Base-by-base conservation (phyloP, 1,284 basidiomycete genomes). In the Takashimella tepidaria region DNA sequence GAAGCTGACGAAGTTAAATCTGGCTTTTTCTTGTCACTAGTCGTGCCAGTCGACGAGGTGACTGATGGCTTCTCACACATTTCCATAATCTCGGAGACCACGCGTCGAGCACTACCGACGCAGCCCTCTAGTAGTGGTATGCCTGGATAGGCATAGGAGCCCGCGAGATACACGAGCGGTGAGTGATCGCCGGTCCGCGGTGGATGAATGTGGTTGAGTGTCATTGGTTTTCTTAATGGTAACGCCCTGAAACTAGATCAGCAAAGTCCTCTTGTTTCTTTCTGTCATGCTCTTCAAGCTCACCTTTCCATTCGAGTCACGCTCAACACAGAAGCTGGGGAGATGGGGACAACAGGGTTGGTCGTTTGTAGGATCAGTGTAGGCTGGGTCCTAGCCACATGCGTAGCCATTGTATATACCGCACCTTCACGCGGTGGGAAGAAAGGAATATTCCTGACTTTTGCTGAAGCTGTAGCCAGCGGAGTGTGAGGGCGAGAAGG, bases 331-430 rank as follows among this genome's bases (percentile, higher is more conserved):
- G 66, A 74, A 1, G 74, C 76, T 20, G 77, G 69, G 41, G 69
- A 69, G 16, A 84, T 81, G 2, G 80, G 69, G 6, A 86, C 69
- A 45, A 84, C 79, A 0, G 86, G 85, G 68, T 88, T 88, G 13
- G 86, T 88, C 16, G 85, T 88, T 71, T 88, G 87, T 54, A 81
- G 83, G 12, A 87, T 75, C 10, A 37, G 10, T 37, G 31, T 37
- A 5, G 53, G 40, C 16, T 44, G 22, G 13, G 50, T 25, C 11
- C 13, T 81, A 60, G 67, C 80, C 63, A 68, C 82, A 80, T 64
- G 77, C 6, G 86, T 88, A 5, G 84, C 80, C 84, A 85, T 86
- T 4, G 82, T 82, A 67, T 81, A 84, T 68, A 62, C 49, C 41
- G 41, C 37, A 11, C 54, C 52, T 0, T 43, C 24, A 0, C 48